Percentiles rank a stretch among this genome's conserved stretches.
Conservation (phyloP, 1,284 basidiomycete species). For the Apiotrichum laibachii region DNA sequence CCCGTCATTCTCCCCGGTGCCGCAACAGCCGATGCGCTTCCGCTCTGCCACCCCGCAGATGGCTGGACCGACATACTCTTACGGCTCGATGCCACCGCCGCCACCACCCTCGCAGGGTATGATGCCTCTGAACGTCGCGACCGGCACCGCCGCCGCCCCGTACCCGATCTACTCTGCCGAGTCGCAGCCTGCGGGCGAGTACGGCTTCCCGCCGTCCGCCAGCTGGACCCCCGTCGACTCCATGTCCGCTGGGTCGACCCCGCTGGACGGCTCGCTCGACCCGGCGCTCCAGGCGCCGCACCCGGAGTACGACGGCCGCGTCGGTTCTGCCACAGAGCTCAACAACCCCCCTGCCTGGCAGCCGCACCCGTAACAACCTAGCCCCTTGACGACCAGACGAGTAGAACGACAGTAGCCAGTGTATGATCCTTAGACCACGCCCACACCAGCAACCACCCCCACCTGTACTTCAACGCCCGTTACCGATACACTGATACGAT, state of each 20-base stretch:
- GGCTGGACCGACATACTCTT: constrained; percentile 11
- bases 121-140: not conserved
- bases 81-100: constrained; percentile 23
- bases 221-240: not conserved
- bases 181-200: not conserved
- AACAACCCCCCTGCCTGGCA: constrained; percentile 2
- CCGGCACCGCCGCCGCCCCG: not conserved
- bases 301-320: not conserved
- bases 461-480: too few species aligned
- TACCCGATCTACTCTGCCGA: constrained; percentile 11
- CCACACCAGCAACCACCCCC: too few species aligned
- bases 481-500: too few species aligned
- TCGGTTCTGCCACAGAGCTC: not conserved
- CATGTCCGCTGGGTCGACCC: not conserved
- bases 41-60: constrained; percentile 22
- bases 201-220: not conserved
- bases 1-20: constrained; percentile 19
- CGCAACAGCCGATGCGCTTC: constrained; percentile 21
- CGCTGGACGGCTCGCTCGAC: not conserved
- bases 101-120: constrained; percentile 13
- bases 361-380: not conserved
- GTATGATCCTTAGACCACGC: not conserved
- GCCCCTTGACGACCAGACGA: too few species aligned
- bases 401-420: too few species aligned
- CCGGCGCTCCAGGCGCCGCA: not conserved